These are phyloP conservation scores for Malassezia sp. DNA, from an alignment of 1,284 basidiomycete genomes.

Conservation along the genomic window DNA sequence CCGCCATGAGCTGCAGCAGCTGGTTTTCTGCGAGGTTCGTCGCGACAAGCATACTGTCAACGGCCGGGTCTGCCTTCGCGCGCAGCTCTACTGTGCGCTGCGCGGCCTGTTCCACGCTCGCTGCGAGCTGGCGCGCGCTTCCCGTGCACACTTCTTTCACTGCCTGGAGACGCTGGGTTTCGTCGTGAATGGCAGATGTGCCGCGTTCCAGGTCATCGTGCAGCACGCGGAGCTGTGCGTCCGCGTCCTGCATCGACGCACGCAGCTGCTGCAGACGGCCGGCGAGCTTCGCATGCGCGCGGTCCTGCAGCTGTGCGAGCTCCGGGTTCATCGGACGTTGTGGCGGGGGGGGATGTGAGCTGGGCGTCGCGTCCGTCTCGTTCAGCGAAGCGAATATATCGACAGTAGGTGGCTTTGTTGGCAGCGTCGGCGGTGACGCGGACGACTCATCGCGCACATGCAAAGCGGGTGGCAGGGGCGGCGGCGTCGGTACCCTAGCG, in stretches of 20 bases:
- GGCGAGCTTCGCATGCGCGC: constrained; percentile 64
- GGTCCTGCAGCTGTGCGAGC: constrained; percentile 68
- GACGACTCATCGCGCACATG: not conserved
- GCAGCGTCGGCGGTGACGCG: not conserved
- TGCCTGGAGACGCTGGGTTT: constrained; percentile 84
- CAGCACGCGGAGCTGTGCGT: constrained; percentile 64
- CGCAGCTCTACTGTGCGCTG: constrained; percentile 55
- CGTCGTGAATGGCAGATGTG: constrained; percentile 82
- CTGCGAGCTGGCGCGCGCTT: constrained; percentile 60
- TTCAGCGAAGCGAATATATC: no score
- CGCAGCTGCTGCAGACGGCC: constrained; percentile 60
- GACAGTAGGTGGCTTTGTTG: no score
- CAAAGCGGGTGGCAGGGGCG: not conserved
- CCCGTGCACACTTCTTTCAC: constrained; percentile 81
- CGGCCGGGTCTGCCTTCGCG: constrained; percentile 20
- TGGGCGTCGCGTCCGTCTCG: no score
- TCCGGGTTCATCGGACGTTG: constrained; percentile 66
- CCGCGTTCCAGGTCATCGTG: constrained; percentile 74
- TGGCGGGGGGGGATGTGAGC: no score
- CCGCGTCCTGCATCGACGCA: constrained; percentile 58
- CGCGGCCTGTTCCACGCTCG: constrained; percentile 58
- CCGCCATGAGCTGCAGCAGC: constrained; percentile 85
- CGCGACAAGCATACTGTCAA: constrained; percentile 29
- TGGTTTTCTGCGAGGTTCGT: constrained; percentile 43
- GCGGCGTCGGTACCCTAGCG: no score